Base-by-base conservation (phyloP, 345 rosid species). In the Bruguiera gymnorhiza region DNA sequence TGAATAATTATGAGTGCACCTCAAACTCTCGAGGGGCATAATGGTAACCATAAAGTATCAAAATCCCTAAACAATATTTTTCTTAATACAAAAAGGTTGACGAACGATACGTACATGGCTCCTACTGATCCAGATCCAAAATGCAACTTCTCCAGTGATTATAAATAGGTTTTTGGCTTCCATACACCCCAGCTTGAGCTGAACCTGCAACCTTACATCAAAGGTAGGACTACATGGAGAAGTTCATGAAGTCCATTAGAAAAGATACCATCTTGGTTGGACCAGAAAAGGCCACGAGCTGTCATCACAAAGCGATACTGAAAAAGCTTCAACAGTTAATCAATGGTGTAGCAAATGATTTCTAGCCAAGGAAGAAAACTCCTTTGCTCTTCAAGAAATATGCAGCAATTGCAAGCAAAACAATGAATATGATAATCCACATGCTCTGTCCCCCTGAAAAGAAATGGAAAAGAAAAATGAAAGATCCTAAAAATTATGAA, bases 381-480 rank as follows among this genome's bases (percentile, higher is more conserved):
- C 60, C 79, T 62, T 68, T 69, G 18, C 67, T 75, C 82, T 66
- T 84, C 80, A 77, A 30, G 65, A 80, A 67, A 48, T 78, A 81
- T 13, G 63, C 74, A 43, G 80, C 82, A 30, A 86, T 68, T 31
- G 88, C 83, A 23, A 82, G 70, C 7, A 82, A 37, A 20, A 82
- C 48, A 48, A 84, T 27, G 30, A 84, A 48, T 34, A 86, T 69
- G 34, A 81, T 72, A 53, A 82, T 58, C 86, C 81, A 78, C 56
- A 76, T 30, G 66, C 73, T 76, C 37, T 60, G 60, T 26, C 77
- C 84, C 21, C 84, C 90, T 84, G 88, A 71, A 76, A 61, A 70
- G 36, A 34, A 16, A 74, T 15, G 11, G 6, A 27, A 6, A 36
- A 24, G 5, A 18, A 62, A 30, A 6, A 62, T 23, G 5, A 26